Base-by-base conservation (phyloP, 305 asterid species). In the Vinca major region DNA sequence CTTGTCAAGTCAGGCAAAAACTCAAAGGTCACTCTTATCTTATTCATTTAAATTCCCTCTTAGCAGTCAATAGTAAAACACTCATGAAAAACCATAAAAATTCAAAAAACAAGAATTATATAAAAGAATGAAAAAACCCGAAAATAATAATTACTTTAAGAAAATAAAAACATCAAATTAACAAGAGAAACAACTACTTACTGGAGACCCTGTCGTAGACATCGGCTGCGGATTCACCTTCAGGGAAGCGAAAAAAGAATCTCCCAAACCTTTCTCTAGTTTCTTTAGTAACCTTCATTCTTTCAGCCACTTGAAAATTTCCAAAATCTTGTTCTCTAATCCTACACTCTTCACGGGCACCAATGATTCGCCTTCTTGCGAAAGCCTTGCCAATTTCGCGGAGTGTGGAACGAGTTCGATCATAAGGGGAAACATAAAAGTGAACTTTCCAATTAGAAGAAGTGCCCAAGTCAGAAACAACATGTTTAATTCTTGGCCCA, bases 151-250 rank as follows among this genome's bases (percentile, higher is more conserved):
- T 0, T 26, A 26, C 33, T 26, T 26, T 26, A 26, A 0, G 33
- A 0, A 26, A 26, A 26, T 26, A 26, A 39, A 51, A 40, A 1
- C 45, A 63, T 11, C 9, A 63, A 20, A 26, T 8, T 5, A 47
- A 49, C 5, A 44, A 17, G 0, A 26, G 33, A 26, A 44, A 41
- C 54, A 8, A 47, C 40, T 17, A 71, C 88, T 80, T 71, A 88
- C 92, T 84, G 3, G 89, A 88, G 37, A 88, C 90, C 12, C 95
- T 86, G 67, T 83, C 95, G 37, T 71, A 84, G 21, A 84, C 90
- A 71, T 88, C 92, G 12, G 95, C 90, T 2, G 88, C 95, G 0
- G 95, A 88, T 71, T 88, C 95, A 0, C 95, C 95, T 56, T 88
- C 88, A 0, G 95, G 95, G 52, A 88, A 88, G 4, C 95, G 83